phyloP scores from a whole-genome alignment of 768 basidiomycete genomes.

The Lactarius hengduanensis region DNA sequence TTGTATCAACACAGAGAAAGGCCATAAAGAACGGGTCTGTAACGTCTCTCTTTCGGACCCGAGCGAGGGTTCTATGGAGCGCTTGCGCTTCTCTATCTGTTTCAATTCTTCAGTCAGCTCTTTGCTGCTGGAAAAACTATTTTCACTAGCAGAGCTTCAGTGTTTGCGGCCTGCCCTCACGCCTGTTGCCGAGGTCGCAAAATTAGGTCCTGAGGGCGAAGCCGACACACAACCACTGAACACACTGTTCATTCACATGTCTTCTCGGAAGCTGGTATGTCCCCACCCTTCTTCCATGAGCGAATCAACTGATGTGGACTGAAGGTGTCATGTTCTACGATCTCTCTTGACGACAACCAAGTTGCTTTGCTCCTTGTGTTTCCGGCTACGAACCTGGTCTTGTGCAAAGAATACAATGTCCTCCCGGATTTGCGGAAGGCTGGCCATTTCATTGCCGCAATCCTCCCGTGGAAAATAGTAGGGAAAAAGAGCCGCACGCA shows the following conservation, averaged over 20 bases:
- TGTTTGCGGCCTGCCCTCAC: conserved; percentile 51
- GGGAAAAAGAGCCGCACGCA: conserved; percentile 35
- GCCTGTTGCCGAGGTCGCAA: conserved; percentile 52
- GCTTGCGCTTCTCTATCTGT: conserved; percentile 50
- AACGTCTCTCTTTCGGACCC: conserved; percentile 48
- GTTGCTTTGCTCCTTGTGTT: conserved; percentile 60
- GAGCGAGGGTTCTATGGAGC: conserved; percentile 40
- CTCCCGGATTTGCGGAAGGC: conserved; percentile 38
- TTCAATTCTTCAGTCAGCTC: conserved; percentile 41
- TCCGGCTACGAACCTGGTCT: conserved; percentile 38
- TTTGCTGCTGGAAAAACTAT: conserved; percentile 47
- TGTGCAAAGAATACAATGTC: conserved; percentile 44
- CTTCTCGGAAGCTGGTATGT: conserved; percentile 41
- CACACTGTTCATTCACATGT: conserved; percentile 48
- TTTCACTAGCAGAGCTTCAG: conserved; percentile 48
- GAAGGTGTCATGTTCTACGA: conserved; percentile 40
- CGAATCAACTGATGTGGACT: conserved; percentile 17
- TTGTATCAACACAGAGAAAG: conserved; percentile 40
- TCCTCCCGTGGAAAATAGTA: conserved; percentile 49
- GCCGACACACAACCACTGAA: conserved; percentile 43
- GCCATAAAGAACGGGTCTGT: conserved; percentile 47
- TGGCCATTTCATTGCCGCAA: conserved; percentile 41
- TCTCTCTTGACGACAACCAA: conserved; percentile 46
- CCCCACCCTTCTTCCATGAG: conserved; percentile 2
- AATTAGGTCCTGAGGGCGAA: conserved; percentile 42